These are phyloP conservation scores for Naematelia aurantialba DNA, from an alignment of 768 basidiomycete species.

Conservation along the genomic window DNA sequence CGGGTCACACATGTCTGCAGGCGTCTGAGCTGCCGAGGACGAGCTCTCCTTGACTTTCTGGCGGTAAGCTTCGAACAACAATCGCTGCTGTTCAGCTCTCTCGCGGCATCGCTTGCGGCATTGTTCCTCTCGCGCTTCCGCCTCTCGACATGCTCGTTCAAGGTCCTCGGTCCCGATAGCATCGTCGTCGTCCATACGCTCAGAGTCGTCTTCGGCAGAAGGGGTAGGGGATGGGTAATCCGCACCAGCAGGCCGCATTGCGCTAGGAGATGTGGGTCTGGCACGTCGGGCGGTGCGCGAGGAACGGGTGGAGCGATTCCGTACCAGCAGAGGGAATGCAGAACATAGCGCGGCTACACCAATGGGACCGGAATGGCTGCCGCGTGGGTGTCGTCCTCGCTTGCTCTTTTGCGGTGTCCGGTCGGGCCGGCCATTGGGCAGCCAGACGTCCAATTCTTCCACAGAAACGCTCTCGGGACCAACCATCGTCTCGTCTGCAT, in stretches of 20 bases:
- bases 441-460: constrained; percentile 33
- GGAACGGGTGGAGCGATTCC: background rate
- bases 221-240: background rate
- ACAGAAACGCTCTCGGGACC: constrained; percentile 42
- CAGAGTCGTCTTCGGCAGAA: too few relatives aligned
- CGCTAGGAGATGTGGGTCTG: background rate
- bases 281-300: too few relatives aligned
- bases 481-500: constrained; percentile 26
- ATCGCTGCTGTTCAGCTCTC: constrained; percentile 26
- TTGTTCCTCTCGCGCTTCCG: constrained; percentile 34
- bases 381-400: constrained; percentile 15
- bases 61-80: constrained; percentile 30
- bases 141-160: constrained; percentile 31
- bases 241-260: background rate
- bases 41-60: constrained; percentile 8
- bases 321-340: constrained; percentile 5
- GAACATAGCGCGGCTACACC: constrained; percentile 36
- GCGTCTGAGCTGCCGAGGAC: background rate
- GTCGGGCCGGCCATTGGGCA: constrained; percentile 18
- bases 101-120: constrained; percentile 21
- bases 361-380: constrained; percentile 25
- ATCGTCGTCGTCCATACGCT: constrained; percentile 13
- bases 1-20: background rate
- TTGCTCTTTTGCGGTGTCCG: constrained; percentile 29
- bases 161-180: constrained; percentile 39